Evolutionary conservation across 1,284 basidiomycete genomes (phyloP).

Genomic region (Cutaneotrichosporon arboriforme): DNA sequence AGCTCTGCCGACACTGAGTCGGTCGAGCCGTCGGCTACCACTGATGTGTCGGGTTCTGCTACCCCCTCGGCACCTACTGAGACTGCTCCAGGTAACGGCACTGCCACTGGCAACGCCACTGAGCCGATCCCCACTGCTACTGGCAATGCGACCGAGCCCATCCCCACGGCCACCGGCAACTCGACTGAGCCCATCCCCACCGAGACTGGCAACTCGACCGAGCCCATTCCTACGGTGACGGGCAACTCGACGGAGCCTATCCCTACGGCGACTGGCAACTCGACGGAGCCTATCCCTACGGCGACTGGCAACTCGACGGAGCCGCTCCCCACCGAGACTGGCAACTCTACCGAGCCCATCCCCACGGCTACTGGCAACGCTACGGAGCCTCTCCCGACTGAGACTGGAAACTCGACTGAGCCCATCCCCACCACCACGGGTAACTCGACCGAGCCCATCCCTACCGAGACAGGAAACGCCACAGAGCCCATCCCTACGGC

Average conservation of each 20-base stretch:
- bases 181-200: not conserved
- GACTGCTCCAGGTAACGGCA: not conserved
- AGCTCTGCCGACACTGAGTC: conserved; percentile 2
- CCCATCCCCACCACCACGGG: not conserved
- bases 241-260: not conserved
- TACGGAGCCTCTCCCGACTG: not conserved
- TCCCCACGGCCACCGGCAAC: not conserved
- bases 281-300: conserved; percentile 1
- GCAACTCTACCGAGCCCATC: conserved; percentile 4
- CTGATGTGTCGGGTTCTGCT: conserved; percentile 7
- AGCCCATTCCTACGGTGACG: not conserved
- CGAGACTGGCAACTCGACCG: conserved; percentile 1
- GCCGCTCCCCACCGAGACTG: not conserved
- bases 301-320: conserved; percentile 1
- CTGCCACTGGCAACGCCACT: conserved; percentile 4
- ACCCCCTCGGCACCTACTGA: conserved; percentile 1
- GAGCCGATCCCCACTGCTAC: conserved; percentile 1
- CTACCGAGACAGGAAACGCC: conserved; percentile 1
- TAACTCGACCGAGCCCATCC: conserved; percentile 2
- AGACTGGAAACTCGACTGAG: not conserved
- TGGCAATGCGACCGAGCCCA: not conserved
- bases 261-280: conserved; percentile 1
- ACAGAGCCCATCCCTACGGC: not conserved
- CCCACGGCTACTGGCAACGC: conserved; percentile 8
- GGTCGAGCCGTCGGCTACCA: not conserved